Evolutionary conservation across 208 protist species (phyloP).

Genomic region (Acanthamoeba divionensis): DNA sequence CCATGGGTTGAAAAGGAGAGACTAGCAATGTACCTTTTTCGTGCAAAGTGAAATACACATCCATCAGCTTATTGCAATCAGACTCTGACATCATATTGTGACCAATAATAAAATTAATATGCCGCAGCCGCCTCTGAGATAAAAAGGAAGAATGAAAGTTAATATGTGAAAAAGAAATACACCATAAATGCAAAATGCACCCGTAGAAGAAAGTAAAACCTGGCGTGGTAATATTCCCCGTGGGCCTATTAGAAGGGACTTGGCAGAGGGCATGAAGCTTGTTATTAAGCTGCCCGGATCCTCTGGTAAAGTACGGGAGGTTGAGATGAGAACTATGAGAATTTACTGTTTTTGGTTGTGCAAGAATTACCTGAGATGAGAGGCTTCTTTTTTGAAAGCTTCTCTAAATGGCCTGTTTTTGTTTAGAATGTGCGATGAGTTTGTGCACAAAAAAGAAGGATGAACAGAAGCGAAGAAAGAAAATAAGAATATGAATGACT

Average conservation of each 20-base stretch:
- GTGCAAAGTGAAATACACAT: conserved; percentile 45
- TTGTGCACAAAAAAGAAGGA: background rate
- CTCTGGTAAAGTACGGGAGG: too few species aligned
- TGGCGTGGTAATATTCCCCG: conserved; percentile 46
- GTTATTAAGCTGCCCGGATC: too few species aligned
- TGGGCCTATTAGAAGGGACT: conserved; percentile 41
- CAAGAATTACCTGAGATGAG: background rate
- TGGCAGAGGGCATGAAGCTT: conserved; percentile 4
- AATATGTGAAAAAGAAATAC: background rate
- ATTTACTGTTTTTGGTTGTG: too few species aligned
- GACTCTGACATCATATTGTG: background rate
- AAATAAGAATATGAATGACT: background rate
- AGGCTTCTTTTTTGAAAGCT: conserved; percentile 36
- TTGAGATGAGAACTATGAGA: too few species aligned
- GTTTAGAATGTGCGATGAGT: too few species aligned
- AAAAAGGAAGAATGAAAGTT: background rate
- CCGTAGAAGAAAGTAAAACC: background rate
- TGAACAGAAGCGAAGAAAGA: background rate
- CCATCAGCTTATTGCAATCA: background rate
- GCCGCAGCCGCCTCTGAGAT: background rate
- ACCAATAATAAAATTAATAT: conserved; percentile 42
- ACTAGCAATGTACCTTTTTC: background rate
- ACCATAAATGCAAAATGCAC: background rate
- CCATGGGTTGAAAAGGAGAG: background rate
- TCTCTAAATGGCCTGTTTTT: background rate